phyloP scores from a whole-genome alignment of 1,139 yeast species.

The Magnusiomyces suaveolens region DNA sequence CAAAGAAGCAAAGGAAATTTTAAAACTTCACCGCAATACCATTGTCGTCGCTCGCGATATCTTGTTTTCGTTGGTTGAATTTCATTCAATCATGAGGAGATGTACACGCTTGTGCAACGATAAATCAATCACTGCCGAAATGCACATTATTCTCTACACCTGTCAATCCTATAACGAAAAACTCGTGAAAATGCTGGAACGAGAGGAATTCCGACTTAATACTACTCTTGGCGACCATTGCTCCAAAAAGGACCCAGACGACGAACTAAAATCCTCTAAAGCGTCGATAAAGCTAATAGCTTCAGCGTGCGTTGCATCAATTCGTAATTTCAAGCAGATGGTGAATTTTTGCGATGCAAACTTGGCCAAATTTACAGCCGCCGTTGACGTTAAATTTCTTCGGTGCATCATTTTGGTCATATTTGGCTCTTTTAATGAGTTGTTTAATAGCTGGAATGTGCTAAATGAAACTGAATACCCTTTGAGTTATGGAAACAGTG shows the following conservation, averaged over 20 bases:
- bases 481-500: background rate
- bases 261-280: constrained; percentile 7
- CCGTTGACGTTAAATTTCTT: constrained; percentile 56
- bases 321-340: constrained; percentile 12
- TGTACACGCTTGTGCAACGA: constrained; percentile 61
- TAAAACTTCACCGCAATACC: constrained; percentile 16
- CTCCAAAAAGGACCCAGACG: constrained; percentile 9
- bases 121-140: constrained; percentile 32
- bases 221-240: background rate
- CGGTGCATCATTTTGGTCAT: constrained; percentile 64
- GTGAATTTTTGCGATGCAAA: constrained; percentile 21
- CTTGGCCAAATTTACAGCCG: constrained; percentile 29
- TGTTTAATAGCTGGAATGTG: constrained; percentile 57
- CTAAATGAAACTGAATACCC: constrained; percentile 12
- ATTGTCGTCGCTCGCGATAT: constrained; percentile 33
- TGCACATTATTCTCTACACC: constrained; percentile 11
- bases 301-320: constrained; percentile 10
- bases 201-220: constrained; percentile 8
- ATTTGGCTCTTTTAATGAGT: constrained; percentile 65
- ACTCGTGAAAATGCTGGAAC: constrained; percentile 24
- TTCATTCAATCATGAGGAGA: constrained; percentile 58
- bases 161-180: constrained; percentile 16
- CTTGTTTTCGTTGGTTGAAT: constrained; percentile 46
- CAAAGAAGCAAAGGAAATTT: constrained; percentile 12
- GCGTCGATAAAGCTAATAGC: constrained; percentile 5